A percentile compares a stretch with the other conserved stretches of the same genome.
Evolutionary conservation across 192 early-diverging fungal genomes (phyloP).

Genomic region (Linnemannia schmuckeri): DNA sequence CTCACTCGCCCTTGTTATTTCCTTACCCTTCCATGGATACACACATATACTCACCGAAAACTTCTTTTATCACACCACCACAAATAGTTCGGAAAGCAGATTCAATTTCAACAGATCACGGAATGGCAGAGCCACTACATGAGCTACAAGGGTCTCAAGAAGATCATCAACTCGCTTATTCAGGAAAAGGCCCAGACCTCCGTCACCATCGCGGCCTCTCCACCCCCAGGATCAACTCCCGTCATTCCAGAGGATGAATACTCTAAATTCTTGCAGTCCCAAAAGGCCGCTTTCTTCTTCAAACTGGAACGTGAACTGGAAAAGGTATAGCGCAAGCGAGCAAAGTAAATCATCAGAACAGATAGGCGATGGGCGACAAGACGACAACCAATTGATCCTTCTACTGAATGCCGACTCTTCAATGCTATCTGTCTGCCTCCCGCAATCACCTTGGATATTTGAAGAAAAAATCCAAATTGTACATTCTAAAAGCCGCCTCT

Average conservation of each 20-base stretch:
- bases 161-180: constrained; percentile 88
- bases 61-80: not conserved
- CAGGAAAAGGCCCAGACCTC: constrained; percentile 63
- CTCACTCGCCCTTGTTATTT: constrained; percentile 1
- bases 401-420: not conserved
- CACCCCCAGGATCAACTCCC: constrained; percentile 54
- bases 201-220: constrained; percentile 57
- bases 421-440: not conserved
- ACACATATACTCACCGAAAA: not conserved
- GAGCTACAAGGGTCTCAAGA: constrained; percentile 98
- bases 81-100: constrained; percentile 96
- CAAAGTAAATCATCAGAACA: not conserved
- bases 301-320: constrained; percentile 98
- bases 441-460: no score
- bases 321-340: constrained; percentile 70
- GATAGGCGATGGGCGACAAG: not conserved
- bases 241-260: constrained; percentile 61
- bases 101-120: constrained; percentile 89
- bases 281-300: constrained; percentile 98
- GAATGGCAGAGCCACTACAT: constrained; percentile 97
- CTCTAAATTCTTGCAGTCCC: constrained; percentile 75
- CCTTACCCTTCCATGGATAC: not conserved
- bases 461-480: no score
- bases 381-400: not conserved
- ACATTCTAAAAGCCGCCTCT: no score